Evolutionary conservation across 2,329 filamentous ascomycete genomes (phyloP), one percentile per base, ranked within the genome.

Genomic region (Tolypocladium album): DNA sequence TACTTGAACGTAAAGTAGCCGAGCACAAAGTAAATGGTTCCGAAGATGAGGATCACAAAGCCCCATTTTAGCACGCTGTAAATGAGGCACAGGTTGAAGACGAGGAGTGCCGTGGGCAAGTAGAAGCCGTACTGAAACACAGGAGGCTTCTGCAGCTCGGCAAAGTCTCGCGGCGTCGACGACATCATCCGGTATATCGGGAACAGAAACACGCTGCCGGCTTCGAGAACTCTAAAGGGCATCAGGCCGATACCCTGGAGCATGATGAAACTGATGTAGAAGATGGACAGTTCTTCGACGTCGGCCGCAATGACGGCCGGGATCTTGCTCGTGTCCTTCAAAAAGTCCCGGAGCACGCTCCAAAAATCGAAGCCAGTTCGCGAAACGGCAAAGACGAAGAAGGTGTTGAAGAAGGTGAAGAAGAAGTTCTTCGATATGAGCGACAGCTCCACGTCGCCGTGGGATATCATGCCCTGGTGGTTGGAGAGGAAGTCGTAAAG

Each of bases 361-460:
- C 86, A 86, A 69, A 96, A 89, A 59, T 87, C 85, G 45, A 88
- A 85, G 75, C 89, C 90, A 5, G 92, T 91, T 59, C 89, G 89
- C 55, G 96, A 89, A 34, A 94, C 82, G 1, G 93, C 95, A 72
- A 97, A 97, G 53, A 97, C 85, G 57, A 97, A 83, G 75, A 99
- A 99, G 60, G 97, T 90, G 75, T 99, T 99, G 83, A 99, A 97
- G 75, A 99, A 99, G 12, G 89, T 92, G 72, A 99, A 99, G 80
- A 97, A 96, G 76, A 97, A 99, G 74, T 97, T 99, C 77, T 99
- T 99, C 59, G 91, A 96, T 65, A 99, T 93, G 53, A 95, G 82
- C 0, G 94, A 97, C 8, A 99, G 81, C 73, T 97, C 94, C 27
- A 99, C 87, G 63, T 99, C 94, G 53, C 91, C 91, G 67, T 92